Evolutionary conservation across 306 rosid genomes (phyloP), one percentile per base, ranked within the genome.

Genomic region (Adenanthera pavonina): DNA sequence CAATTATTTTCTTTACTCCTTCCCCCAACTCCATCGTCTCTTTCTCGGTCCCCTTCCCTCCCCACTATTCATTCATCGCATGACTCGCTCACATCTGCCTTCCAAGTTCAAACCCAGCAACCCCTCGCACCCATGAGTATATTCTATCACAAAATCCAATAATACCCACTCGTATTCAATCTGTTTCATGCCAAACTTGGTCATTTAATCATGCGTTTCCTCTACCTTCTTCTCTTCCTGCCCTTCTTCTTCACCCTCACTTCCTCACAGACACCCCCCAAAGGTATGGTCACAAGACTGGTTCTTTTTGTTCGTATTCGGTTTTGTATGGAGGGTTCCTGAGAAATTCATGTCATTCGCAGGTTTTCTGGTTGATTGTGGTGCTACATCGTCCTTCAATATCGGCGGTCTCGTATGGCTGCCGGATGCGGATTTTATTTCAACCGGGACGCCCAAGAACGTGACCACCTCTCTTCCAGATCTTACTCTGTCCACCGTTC

Each of bases 281-380:
- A 59, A 84, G 97, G 94, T 89, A 67, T 10, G 44, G 36, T 8
- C 59, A 7, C 62, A 41, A 43, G 38, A 59, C 6, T 43, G 8
- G 1, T 25, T 75, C 15, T 43, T 59, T 74, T 1, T 16, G 13
- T 7, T 57, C 41, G 36, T 43, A 5, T 13, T 14, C 65, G 11
- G 10, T 12, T 13, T 36, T 34, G 5, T 16, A 38, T 48, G 3
- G 10, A 7, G 0, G 14, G 17, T 25, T 16, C 15, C 14, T 75
- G n/a, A 41, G 12, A 74, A 17, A 44, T 69, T n/a, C 16, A 11
- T 78, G 19, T 80, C 20, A 69, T 20, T 13, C 60, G 34, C 73
- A 88, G 93, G 89, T 41, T 19, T 69, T 56, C 82, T 82, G 65
- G 88, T 96, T 47, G 79, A 96, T 69, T 89, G 98, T 41, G 98